These are phyloP conservation scores for Diaporthe citri DNA, from an alignment of 2,329 filamentous ascomycete species.

Conservation along the genomic window DNA sequence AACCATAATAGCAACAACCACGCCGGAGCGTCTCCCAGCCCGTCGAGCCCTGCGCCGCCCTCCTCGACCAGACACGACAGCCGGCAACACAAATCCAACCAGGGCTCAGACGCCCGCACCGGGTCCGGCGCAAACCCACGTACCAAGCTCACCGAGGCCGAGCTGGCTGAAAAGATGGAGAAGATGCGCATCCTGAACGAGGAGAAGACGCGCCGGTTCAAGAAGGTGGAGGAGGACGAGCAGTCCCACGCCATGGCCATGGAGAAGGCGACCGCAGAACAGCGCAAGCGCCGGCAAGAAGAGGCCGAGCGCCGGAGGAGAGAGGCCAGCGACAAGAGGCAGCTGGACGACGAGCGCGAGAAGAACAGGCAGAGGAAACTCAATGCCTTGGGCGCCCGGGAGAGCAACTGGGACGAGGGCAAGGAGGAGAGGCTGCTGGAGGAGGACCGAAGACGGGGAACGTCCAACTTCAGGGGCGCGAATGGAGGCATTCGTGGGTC, in stretches of 20 bases:
- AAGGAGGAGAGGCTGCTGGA: slow-evolving; percentile 60
- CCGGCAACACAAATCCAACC: slow-evolving; percentile 48
- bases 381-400: slow-evolving; percentile 67
- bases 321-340: slow-evolving; percentile 65
- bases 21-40: slow-evolving; percentile 36
- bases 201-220: slow-evolving; percentile 70
- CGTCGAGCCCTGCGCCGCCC: slow-evolving; percentile 42
- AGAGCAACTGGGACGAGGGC: slow-evolving; percentile 70
- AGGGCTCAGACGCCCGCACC: slow-evolving; percentile 56
- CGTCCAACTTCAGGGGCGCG: slow-evolving; percentile 52
- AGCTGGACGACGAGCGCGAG: slow-evolving; percentile 70
- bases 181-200: slow-evolving; percentile 70
- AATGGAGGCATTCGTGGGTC: slow-evolving; percentile 56
- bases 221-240: slow-evolving; percentile 69
- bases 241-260: slow-evolving; percentile 67
- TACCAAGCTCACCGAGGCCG: slow-evolving; percentile 69
- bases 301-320: slow-evolving; percentile 65
- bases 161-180: slow-evolving; percentile 71
- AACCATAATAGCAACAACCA: slow-evolving; percentile 35
- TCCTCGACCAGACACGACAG: slow-evolving; percentile 42
- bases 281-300: slow-evolving; percentile 62
- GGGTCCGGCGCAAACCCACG: slow-evolving; percentile 70
- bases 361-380: slow-evolving; percentile 72
- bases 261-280: slow-evolving; percentile 68
- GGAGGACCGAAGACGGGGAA: slow-evolving; percentile 53